Evolutionary conservation across 129 eudicot species (phyloP), one percentile per base, ranked within the genome.

Genomic region (Erigeron canadensis): DNA sequence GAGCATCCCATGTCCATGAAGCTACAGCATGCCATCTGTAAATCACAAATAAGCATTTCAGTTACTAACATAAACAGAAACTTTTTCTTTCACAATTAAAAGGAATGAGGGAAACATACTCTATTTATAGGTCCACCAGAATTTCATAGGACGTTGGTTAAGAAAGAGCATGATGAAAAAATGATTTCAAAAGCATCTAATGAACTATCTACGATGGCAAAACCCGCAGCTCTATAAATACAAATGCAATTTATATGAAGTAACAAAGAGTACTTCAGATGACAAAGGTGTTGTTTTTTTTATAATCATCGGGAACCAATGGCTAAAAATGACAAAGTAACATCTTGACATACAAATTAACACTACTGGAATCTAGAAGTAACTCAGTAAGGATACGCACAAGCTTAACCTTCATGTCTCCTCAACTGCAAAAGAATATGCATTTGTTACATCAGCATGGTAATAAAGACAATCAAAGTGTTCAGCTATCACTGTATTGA

Each of bases 1-100:
- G 97, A 21, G 97, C 97, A 86, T 90, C 96, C 99, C 99, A 95
- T 62, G 99, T 95, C 99, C 99, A 95, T 66, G 99, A 90, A 77
- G 96, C 97, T 68, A 95, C 96, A 43, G 97, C 97, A 86, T 90
- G 99, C 99, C 99, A 95, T 73, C 91, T 87, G 56, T 37, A 75
- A 40, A 78, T 68, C 54, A 46, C 21, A 43, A 15, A 55, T 2
- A 21, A 59, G 8, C 61, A 34, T 43, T 51, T 51, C 0, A 63
- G 50, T 34, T 39, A 57, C 73, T 9, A 40, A 5, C 38, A 58
- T 10, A 70, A 43, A 45, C 46, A 16, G 23, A 12, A 23, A 23
- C 23, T 4, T 7, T 43, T 16, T 50, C 39, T 17, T n/a, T 68
- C 50, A 5, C 10, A 45, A 45, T 8, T 45, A 16, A 50, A n/a